Percentiles rank a stretch among this genome's conserved stretches.
Conservation (phyloP, 116 monocot species). For the Trichopus zeylanicus region DNA sequence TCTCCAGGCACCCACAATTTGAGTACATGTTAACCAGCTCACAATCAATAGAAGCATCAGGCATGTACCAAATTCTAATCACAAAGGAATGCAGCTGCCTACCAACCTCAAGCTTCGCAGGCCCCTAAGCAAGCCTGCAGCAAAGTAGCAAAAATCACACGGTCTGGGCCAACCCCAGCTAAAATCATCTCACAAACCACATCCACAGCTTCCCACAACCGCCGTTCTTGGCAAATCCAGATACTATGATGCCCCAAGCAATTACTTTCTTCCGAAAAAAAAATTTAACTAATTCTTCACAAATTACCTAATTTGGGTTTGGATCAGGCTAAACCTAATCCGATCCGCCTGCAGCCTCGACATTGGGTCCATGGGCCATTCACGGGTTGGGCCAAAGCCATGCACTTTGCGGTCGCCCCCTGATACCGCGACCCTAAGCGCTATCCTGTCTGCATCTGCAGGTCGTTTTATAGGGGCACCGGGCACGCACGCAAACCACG, state of each 20-base stretch:
- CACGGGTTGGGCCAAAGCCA: no score
- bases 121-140: slow-evolving; percentile 3
- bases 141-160: not conserved
- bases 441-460: no score
- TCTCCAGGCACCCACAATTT: slow-evolving; percentile 17
- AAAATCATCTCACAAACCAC: slow-evolving; percentile 6
- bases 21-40: slow-evolving; percentile 15
- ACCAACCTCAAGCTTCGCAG: slow-evolving; percentile 5
- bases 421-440: no score
- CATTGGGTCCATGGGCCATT: no score
- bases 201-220: slow-evolving; percentile 1
- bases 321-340: no score
- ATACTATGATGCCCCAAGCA: slow-evolving; percentile 14
- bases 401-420: no score
- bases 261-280: no score
- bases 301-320: no score
- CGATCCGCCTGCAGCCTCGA: no score
- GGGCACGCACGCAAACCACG: no score
- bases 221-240: not conserved
- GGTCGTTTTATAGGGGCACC: no score
- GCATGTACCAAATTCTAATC: slow-evolving; percentile 1
- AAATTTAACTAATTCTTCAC: no score
- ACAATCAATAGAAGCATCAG: slow-evolving; percentile 1
- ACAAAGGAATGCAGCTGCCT: slow-evolving; percentile 12
- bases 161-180: slow-evolving; percentile 4